A percentile compares a stretch with the other conserved stretches of the same genome.
phyloP scores from a whole-genome alignment of 2,329 filamentous ascomycete genomes.

The Epichloe bromicola region DNA sequence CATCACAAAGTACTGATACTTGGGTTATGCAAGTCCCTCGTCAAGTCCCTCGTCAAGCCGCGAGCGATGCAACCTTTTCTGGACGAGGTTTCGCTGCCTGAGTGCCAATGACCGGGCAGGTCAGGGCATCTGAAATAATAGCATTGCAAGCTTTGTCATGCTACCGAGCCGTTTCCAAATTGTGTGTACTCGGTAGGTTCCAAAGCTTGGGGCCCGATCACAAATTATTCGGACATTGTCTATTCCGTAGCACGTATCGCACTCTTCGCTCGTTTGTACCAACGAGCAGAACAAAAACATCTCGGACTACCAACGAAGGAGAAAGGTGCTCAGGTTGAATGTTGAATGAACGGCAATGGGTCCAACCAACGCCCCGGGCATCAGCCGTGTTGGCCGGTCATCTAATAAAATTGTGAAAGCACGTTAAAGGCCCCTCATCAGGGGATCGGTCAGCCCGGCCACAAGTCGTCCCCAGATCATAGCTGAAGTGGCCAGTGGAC shows the following conservation, averaged over 20 bases:
- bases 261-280: background rate
- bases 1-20: too few species aligned
- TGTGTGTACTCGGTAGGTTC: background rate
- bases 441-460: constrained; percentile 13
- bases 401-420: constrained; percentile 7
- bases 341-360: background rate
- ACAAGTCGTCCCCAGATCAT: constrained; percentile 22
- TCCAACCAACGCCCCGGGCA: constrained; percentile 5
- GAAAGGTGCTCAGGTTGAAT: constrained; percentile 1
- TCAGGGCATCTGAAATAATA: too few species aligned
- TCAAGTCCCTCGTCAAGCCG: background rate
- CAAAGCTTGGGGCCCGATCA: background rate
- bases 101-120: too few species aligned
- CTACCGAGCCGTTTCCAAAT: background rate
- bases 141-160: too few species aligned
- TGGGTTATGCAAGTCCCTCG: too few species aligned
- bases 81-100: background rate
- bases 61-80: background rate
- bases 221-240: background rate
- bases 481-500: background rate
- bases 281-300: background rate
- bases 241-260: too few species aligned
- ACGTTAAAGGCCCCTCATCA: background rate
- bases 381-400: too few species aligned
- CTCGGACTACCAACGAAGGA: background rate